Evolutionary conservation across 1,284 basidiomycete genomes (phyloP).

Genomic region (Microstroma glucosiphilum): DNA sequence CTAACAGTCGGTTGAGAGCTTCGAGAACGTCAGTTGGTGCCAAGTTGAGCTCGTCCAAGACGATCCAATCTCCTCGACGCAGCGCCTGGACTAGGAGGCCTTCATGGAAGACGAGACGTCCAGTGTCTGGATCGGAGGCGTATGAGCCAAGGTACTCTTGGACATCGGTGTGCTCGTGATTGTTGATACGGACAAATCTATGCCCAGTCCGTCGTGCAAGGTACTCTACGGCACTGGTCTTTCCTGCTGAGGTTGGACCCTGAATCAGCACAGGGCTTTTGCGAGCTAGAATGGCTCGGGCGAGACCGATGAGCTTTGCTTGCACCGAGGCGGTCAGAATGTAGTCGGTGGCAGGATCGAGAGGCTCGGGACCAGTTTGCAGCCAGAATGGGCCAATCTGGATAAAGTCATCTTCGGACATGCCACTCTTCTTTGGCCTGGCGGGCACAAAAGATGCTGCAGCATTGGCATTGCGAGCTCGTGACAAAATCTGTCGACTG

Average conservation of each 20-base stretch:
- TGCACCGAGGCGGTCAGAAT: constrained; percentile 96
- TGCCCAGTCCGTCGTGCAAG: constrained; percentile 89
- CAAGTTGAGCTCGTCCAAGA: constrained; percentile 93
- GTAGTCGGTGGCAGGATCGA: constrained; percentile 65
- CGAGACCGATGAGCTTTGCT: constrained; percentile 82
- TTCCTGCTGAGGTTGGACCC: constrained; percentile 94
- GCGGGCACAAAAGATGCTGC: constrained; percentile 36
- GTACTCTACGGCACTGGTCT: constrained; percentile 95
- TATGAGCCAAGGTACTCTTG: constrained; percentile 98
- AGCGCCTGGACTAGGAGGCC: constrained; percentile 83
- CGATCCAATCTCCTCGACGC: constrained; percentile 92
- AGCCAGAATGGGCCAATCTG: constrained; percentile 91
- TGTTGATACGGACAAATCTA: constrained; percentile 95
- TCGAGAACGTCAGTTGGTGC: constrained; percentile 97
- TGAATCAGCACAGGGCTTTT: constrained; percentile 94
- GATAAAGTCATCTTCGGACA: constrained; percentile 51
- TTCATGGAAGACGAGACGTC: constrained; percentile 89
- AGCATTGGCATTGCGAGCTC: constrained; percentile 64
- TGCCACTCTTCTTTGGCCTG: constrained; percentile 18
- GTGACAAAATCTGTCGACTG: constrained; percentile 71
- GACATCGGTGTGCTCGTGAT: constrained; percentile 97
- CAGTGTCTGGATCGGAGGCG: constrained; percentile 81
- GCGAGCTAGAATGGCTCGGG: constrained; percentile 80
- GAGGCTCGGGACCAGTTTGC: constrained; percentile 63
- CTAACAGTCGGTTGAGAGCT: constrained; percentile 88